phyloP scores from a whole-genome alignment of 139 green algal species.

The Micromonas pusilla region DNA sequence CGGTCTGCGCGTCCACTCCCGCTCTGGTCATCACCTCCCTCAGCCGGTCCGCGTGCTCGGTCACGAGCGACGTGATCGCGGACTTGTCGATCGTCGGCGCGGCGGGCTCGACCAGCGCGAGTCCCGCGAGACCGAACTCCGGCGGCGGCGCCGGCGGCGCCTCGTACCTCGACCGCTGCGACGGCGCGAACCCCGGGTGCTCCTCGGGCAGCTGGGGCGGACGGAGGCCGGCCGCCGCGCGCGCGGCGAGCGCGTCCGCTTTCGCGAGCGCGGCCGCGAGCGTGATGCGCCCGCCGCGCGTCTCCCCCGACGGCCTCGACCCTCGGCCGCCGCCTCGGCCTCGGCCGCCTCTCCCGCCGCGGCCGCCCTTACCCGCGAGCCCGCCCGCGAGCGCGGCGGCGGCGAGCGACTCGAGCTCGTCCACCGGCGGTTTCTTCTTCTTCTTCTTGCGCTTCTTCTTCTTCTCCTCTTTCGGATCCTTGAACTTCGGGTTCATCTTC shows the following conservation, averaged over 20 bases:
- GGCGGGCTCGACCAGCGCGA: no score
- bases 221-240: no score
- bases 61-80: not conserved
- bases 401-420: not conserved
- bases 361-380: not conserved
- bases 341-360: no score
- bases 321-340: no score
- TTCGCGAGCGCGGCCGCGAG: not conserved
- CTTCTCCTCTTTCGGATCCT: not conserved
- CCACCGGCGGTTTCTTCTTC: not conserved
- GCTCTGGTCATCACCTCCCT: not conserved
- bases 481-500: not conserved
- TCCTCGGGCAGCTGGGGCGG: no score
- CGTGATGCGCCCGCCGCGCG: not conserved
- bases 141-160: no score
- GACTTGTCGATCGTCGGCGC: not conserved
- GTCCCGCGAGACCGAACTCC: no score
- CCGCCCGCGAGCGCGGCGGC: not conserved
- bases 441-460: not conserved
- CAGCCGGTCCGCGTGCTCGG: not conserved
- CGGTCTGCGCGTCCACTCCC: not conserved
- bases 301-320: no score
- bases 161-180: not conserved
- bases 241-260: not conserved
- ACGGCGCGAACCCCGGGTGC: not conserved